These are phyloP conservation scores for Candida tunisiensis DNA, from an alignment of 1,139 yeast genomes.

Conservation along the genomic window DNA sequence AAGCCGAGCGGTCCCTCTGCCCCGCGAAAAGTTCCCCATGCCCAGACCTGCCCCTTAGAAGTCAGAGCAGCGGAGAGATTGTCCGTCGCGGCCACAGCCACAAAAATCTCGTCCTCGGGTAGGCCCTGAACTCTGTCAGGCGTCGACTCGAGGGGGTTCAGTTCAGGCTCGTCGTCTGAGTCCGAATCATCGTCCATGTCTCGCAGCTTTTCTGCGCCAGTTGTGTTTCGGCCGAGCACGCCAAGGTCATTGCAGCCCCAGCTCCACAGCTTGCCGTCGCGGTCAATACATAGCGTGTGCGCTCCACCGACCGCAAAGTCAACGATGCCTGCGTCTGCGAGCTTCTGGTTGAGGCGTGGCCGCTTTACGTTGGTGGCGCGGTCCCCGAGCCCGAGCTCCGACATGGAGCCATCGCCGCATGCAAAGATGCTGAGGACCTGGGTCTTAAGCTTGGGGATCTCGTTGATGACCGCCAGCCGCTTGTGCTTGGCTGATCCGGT, in stretches of 20 bases:
- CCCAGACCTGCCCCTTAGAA: slow-evolving; percentile 75
- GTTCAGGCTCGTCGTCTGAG: slow-evolving; percentile 65
- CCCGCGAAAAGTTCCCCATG: slow-evolving; percentile 97
- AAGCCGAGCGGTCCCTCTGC: slow-evolving; percentile 88
- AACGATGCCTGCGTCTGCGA: slow-evolving; percentile 49
- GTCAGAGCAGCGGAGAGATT: slow-evolving; percentile 70
- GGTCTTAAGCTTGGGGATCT: slow-evolving; percentile 4
- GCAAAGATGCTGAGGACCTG: slow-evolving; percentile 61
- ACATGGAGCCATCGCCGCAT: slow-evolving; percentile 96
- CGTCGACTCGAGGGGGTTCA: slow-evolving; percentile 77
- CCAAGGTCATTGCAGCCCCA: slow-evolving; percentile 97
- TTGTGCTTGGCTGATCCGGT: too few relatives aligned
- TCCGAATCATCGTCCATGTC: slow-evolving; percentile 54
- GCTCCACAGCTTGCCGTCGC: slow-evolving; percentile 66
- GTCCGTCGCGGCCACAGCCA: slow-evolving; percentile 86
- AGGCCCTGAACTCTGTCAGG: slow-evolving; percentile 62
- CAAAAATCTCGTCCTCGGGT: slow-evolving; percentile 41
- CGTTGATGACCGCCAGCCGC: slow-evolving; percentile 4
- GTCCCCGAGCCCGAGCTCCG: slow-evolving; percentile 93
- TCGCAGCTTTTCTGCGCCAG: slow-evolving; percentile 25
- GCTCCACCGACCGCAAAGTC: slow-evolving; percentile 92
- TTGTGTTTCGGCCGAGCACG: slow-evolving; percentile 81
- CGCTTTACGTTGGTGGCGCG: slow-evolving; percentile 85
- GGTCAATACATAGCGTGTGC: slow-evolving; percentile 75
- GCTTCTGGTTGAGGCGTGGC: slow-evolving; percentile 68